Evolutionary conservation across 2,329 filamentous ascomycete genomes (phyloP), one percentile per base, ranked within the genome.

Genomic region (Aspergillus fumigatus): DNA sequence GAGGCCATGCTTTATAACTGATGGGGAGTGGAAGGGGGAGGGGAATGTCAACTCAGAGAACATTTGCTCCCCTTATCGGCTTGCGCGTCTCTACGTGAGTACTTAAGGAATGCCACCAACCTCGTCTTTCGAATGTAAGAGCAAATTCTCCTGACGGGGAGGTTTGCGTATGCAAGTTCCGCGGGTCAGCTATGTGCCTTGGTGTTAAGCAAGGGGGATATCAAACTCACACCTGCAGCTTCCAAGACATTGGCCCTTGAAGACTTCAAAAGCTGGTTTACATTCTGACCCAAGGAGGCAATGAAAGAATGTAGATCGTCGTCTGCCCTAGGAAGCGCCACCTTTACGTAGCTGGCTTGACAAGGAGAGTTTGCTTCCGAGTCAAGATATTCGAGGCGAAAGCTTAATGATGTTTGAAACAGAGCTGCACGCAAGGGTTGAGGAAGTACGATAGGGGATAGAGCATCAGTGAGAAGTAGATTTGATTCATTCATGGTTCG

Each of bases 131-230:
- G 41, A 10, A 11, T 17, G 32, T 38, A 6, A 17, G 17, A 17
- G 14, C 8, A 23, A 4, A 8, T 45, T 23, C 41, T 45, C 21
- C 41, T 45, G n/a, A 45, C n/a, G 19, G n/a, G 19, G n/a, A 45
- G 45, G 53, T 27, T 32, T 27, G 48, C 48, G 29, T 50, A 50
- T 19, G 23, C 48, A 19, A 23, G 48, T 50, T 32, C 26, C 26
- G 48, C 32, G 53, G 47, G 50, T 47, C 11, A 41, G 45, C 25
- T 41, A 48, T 43, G 47, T 50, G 35, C 54, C 54, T 50, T 53
- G 48, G 32, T 29, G 23, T 11, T 6, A 49, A 47, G 45, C 41
- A 57, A 53, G 47, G 49, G 47, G 40, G 14, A 48, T 25, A 40
- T 40, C 45, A 21, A 23, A 17, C 51, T 26, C 32, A 49, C 29